Base-by-base conservation (phyloP, 2,329 filamentous ascomycete species). In the Dichotomopilus funicola region DNA sequence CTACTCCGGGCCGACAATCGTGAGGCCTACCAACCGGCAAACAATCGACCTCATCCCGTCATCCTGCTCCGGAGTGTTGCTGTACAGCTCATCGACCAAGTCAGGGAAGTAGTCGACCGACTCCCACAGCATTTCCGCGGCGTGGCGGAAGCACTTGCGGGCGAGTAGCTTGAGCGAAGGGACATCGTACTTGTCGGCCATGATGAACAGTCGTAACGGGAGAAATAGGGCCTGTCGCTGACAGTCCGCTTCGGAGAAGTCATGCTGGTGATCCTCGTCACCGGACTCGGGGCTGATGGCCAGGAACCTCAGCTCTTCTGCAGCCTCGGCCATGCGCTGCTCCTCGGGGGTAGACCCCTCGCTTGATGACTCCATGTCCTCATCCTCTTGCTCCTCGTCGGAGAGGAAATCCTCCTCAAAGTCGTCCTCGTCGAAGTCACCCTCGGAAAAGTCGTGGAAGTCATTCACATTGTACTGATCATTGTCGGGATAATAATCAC, bases 141-240 rank as follows among this genome's bases (percentile, higher is more conserved):
- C 62, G 7, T 60, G 61, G 49, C 65, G 67, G 52, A 71, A 72
- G 0, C 68, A 62, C 11, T 69, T 55, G 6, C 63, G 59, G 1
- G 69, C 63, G 0, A 70, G 40, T 0, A 67, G 59, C 55, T 62
- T 63, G 1, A 73, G 67, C 0, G 66, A 57, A 1, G 65, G 61
- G 2, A 72, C 67, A n/a, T 69, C 61, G 58, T 67, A 73, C 56
- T 70, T 71, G 58, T 71, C 66, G 4, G 70, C 71, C 53, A 71
- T 67, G 45, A 66, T 56, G 62, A 71, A 74, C 12, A 71, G 57
- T 0, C 60, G 56, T 5, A 67, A 55, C 4, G 49, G 43, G 11
- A 49, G 49, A 27, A 37, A 48, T 2, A 51, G 47, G 38, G 40
- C 6, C 11, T 42, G n/a, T 3, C 4, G 40, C 36, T 38, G 8